A percentile compares a stretch with the other conserved stretches of the same genome.
phyloP scores from a whole-genome alignment of 1,284 basidiomycete genomes.

The Wallemia hederae region DNA sequence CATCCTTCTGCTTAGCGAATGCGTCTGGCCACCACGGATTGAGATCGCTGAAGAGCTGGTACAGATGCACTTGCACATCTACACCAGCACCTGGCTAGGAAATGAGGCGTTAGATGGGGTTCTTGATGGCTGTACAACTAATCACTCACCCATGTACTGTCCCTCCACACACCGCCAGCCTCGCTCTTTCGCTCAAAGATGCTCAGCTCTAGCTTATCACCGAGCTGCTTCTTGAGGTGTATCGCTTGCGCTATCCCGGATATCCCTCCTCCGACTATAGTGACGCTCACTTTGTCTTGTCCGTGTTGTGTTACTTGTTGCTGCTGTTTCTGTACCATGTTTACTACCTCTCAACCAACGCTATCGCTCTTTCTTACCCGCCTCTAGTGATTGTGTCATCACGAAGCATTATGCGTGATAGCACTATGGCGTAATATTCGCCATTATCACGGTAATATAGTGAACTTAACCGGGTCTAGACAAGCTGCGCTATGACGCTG shows the following conservation, averaged over 20 bases:
- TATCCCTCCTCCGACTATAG: slow-evolving; percentile 8
- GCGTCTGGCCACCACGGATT: slow-evolving; percentile 5
- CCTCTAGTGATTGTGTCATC: no score
- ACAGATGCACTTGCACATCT: slow-evolving; percentile 11
- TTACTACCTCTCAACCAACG: no score
- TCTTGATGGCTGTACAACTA: slow-evolving; percentile 1
- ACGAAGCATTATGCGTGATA: no score
- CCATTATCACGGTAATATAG: no score
- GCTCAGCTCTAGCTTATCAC: slow-evolving; percentile 6
- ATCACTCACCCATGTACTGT: slow-evolving; percentile 9
- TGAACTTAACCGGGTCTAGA: no score
- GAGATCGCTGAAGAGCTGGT: slow-evolving; percentile 9
- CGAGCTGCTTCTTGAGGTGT: slow-evolving; percentile 8
- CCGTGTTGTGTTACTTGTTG: not conserved
- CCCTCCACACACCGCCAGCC: slow-evolving; percentile 11
- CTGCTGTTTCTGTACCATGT: not conserved
- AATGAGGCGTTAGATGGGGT: no score
- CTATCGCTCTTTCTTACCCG: no score
- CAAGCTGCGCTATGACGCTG: no score
- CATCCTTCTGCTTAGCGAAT: slow-evolving; percentile 7
- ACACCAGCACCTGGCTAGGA: slow-evolving; percentile 6
- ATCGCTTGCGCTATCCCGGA: slow-evolving; percentile 11
- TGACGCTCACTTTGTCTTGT: not conserved
- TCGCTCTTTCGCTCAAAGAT: slow-evolving; percentile 8
- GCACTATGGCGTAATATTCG: no score